Percentiles rank a stretch among this genome's conserved stretches.
These are phyloP conservation scores for Penstemon davidsonii DNA, from an alignment of 257 asterid genomes.

Conservation along the genomic window DNA sequence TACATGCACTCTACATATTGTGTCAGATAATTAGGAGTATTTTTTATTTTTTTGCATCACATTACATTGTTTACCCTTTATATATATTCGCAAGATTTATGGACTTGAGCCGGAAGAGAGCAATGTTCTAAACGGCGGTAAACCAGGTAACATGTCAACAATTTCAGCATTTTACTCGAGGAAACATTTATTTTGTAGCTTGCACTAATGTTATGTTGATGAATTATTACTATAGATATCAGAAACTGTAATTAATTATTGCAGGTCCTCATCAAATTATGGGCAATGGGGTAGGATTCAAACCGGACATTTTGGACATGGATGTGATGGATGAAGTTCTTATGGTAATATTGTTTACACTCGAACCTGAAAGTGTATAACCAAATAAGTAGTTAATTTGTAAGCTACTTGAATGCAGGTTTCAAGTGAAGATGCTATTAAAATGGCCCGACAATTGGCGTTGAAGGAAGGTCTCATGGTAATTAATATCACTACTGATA, in stretches of 20 bases:
- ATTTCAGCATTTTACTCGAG: no score
- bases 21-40: not conserved
- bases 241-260: conserved; percentile 10
- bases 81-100: conserved; percentile 55
- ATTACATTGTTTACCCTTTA: not conserved
- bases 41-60: not conserved
- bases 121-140: conserved; percentile 87
- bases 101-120: conserved; percentile 96
- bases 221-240: no score
- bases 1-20: not conserved
- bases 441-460: conserved; percentile 89
- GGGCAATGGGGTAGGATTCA: conserved; percentile 99
- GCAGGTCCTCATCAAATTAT: conserved; percentile 98
- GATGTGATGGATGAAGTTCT: conserved; percentile 98
- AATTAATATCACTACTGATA: not conserved
- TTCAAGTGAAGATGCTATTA: conserved; percentile 86
- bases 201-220: no score
- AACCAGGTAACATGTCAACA: conserved; percentile 83
- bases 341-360: conserved; percentile 50
- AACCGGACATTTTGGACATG: conserved; percentile 94
- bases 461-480: conserved; percentile 94
- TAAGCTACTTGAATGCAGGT: conserved; percentile 47
- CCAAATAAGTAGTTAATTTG: not conserved
- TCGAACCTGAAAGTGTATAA: not conserved
- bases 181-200: no score